phyloP scores from a whole-genome alignment of 192 early-diverging fungal genomes.

The Coemansia erecta region DNA sequence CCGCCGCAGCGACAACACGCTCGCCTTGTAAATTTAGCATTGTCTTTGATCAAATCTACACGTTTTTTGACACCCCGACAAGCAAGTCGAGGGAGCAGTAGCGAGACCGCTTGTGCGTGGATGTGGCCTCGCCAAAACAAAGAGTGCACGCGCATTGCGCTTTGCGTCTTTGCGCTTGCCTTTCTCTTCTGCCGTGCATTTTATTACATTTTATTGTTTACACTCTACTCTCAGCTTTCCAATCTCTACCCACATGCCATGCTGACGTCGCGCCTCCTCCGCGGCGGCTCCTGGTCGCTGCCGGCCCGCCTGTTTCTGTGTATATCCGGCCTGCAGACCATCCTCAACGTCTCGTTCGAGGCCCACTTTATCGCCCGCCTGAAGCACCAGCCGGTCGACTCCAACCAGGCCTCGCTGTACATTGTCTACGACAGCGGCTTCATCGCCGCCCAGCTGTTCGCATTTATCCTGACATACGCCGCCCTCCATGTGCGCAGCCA shows the following conservation, averaged over 20 bases:
- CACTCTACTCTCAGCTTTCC: too few species aligned
- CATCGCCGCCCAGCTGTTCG: slow-evolving; percentile 29
- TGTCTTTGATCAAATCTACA: background rate
- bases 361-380: slow-evolving; percentile 19
- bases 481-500: slow-evolving; percentile 28
- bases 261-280: slow-evolving; percentile 22
- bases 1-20: slow-evolving; percentile 3
- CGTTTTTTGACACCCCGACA: background rate
- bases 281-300: slow-evolving; percentile 30
- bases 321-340: slow-evolving; percentile 19
- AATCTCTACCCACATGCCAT: slow-evolving; percentile 1
- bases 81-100: too few species aligned
- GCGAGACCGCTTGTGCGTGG: too few species aligned
- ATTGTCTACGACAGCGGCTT: slow-evolving; percentile 30
- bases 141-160: too few species aligned
- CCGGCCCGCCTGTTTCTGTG: slow-evolving; percentile 20
- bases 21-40: background rate
- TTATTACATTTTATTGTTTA: background rate
- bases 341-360: slow-evolving; percentile 25
- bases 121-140: too few species aligned
- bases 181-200: background rate
- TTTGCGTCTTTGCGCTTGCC: background rate
- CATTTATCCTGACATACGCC: slow-evolving; percentile 12
- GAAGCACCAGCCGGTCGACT: background rate
- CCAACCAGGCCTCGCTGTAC: slow-evolving; percentile 17